Base-by-base conservation (phyloP, 1,284 basidiomycete genomes). In the Ceratobasidium theobromae region DNA sequence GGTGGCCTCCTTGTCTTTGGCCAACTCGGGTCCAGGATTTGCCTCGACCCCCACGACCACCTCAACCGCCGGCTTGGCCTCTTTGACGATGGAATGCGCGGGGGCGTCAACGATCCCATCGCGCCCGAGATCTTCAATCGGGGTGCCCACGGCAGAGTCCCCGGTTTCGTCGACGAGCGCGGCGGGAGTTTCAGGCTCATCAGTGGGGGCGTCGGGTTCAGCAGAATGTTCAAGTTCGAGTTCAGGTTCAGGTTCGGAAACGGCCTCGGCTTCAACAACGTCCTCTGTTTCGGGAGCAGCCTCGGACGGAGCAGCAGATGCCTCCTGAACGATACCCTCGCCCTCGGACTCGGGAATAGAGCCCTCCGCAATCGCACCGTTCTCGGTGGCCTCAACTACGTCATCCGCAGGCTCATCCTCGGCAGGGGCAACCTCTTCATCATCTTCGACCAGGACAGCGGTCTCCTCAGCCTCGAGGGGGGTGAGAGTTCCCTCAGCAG, bases 31-130 rank as follows among this genome's bases (percentile, higher is more conserved):
- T 18, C 16, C 35, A 16, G 16, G 35, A 8, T 38, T 8, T 38
- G 8, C 35, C 35, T 30, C 46, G 23, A 28, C 41, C 40, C 32
- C 57, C 32, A 48, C 33, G 30, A 62, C 30, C 6, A 35, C n/a
- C n/a, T n/a, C 33, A 21, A 62, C 30, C 11, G n/a, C 58, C 9
- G 58, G 58, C 48, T 62, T 52, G 46, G 58, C 58, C 46, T 62
- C 58, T 16, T n/a, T 23, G 9, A 21, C 35, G 28, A 28, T 30
- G 25, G 41, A 58, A 25, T 51, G 58, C 58, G 14, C 32, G 35
- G n/a, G 46, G 21, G 46, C 48, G 2, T 35, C 46, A 30, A 62
- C 58, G 8, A 51, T 46, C 12, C 35, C 58, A 14, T 62, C 48
- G 4, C 43, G 6, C 9, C 18, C 43, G 28, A 62, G 58, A 32